These are phyloP conservation scores for Breviolum minutum DNA, from an alignment of 73 alveolate species.

Conservation along the genomic window DNA sequence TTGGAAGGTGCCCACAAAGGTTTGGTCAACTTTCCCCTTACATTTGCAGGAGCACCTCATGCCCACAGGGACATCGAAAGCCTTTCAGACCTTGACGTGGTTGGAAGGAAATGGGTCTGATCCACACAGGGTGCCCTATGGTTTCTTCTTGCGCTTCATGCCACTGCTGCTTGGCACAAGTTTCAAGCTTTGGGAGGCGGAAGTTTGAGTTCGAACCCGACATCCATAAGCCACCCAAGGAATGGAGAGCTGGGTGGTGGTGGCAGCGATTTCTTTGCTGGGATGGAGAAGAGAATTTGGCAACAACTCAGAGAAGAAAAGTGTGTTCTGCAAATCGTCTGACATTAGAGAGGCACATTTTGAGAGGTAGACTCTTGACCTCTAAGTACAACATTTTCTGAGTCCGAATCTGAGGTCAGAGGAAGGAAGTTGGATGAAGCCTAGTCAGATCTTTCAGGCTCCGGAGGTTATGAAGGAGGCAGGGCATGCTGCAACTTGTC, in stretches of 20 bases:
- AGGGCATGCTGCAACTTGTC: too few relatives aligned
- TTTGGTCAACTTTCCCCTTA: not conserved
- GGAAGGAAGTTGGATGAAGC: constrained; percentile 26
- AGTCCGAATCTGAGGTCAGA: not conserved
- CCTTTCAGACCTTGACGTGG: constrained; percentile 4
- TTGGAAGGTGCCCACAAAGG: not conserved
- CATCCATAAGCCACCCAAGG: not conserved
- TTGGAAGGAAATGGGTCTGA: not conserved
- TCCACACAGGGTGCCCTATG: constrained; percentile 6
- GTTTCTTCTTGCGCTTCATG: constrained; percentile 42
- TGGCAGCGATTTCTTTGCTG: constrained; percentile 34
- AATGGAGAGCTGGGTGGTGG: constrained; percentile 32
- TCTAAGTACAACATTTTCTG: too few relatives aligned
- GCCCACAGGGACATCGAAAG: not conserved
- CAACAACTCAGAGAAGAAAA: constrained; percentile 18
- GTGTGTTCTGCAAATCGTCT: constrained; percentile 11
- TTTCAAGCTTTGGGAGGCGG: not conserved
- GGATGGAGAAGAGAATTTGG: not conserved
- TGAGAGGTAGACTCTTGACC: not conserved
- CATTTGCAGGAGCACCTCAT: not conserved
- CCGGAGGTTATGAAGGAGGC: constrained; percentile 48
- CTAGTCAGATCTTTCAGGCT: not conserved
- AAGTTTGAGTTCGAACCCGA: not conserved
- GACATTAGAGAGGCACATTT: not conserved
- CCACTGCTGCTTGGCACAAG: not conserved